Evolutionary conservation across 179 eudicot genomes (phyloP).

Genomic region (Pouteria campechiana): DNA sequence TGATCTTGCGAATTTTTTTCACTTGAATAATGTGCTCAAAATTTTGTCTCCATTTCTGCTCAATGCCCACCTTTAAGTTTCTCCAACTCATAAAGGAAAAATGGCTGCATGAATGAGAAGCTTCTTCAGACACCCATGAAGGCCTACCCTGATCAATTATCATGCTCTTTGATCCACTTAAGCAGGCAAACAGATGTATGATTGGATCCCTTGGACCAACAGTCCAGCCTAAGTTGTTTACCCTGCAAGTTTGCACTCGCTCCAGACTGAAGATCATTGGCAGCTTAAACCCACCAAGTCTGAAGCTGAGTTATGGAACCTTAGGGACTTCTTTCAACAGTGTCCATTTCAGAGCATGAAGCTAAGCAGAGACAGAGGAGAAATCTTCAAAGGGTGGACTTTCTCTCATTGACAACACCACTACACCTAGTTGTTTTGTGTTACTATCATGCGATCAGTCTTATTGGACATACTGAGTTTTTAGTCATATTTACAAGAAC

Average conservation of each 20-base stretch:
- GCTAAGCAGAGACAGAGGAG: too few species aligned
- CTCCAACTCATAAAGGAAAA: not conserved
- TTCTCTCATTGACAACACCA: too few species aligned
- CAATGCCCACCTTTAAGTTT: not conserved
- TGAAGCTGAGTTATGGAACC: slow-evolving; percentile 19
- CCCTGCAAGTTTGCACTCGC: slow-evolving; percentile 19
- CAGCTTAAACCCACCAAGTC: slow-evolving; percentile 16
- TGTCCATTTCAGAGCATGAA: slow-evolving; percentile 32
- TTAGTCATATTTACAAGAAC: too few species aligned
- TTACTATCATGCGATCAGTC: too few species aligned
- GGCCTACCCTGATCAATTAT: not conserved
- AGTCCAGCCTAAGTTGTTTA: slow-evolving; percentile 18
- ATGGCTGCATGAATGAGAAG: not conserved
- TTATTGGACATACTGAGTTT: too few species aligned
- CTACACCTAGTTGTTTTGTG: too few species aligned
- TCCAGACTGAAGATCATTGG: slow-evolving; percentile 16
- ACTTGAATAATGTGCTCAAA: not conserved
- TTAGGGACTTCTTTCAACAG: slow-evolving; percentile 18
- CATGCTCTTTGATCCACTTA: slow-evolving; percentile 21
- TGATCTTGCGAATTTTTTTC: not conserved
- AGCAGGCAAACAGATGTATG: slow-evolving; percentile 54
- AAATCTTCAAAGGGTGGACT: too few species aligned
- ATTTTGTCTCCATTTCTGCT: not conserved
- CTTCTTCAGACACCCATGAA: not conserved
- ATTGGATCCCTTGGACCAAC: slow-evolving; percentile 41